Evolutionary conservation across 805 yeast species (phyloP), one percentile per base, ranked within the genome.

Genomic region (Yarrowia sp.): DNA sequence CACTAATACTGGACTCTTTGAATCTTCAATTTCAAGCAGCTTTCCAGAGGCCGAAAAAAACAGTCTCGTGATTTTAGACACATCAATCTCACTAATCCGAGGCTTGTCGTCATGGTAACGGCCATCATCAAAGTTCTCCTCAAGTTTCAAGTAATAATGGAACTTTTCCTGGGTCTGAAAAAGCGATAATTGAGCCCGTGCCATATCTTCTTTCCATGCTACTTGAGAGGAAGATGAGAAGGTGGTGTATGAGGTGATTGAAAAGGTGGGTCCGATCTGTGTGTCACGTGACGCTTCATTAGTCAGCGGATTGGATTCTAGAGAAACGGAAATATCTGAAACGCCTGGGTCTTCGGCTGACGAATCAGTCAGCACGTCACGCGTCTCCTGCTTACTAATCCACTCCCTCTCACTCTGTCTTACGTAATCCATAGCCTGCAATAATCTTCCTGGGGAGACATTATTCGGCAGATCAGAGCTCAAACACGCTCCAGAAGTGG

Each of bases 41-140:
- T 81, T 81, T 0, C 92, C 93, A 5, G 90, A 86, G 2, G 88
- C 89, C 66, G 86, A 84, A 73, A 87, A 89, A 68, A 86, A 89
- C 51, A 88, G 73, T 65, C 84, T 78, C 3, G 79, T 74, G 2
- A 89, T 77, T 4, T 75, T 69, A 14, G 76, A 71, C 3, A 86
- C 71, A 45, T 80, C 77, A 55, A 81, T 70, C 1, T 65, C 65
- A 14, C 78, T 72, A 0, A 65, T 64, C 32, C 74, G 73, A 0
- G 83, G 81, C n/a, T 76, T 83, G 13, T 77, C 80, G 13, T 88
- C 89, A 71, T 89, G 96, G 70, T 87, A 89, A 64, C 93, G 75
- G 0, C 83, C 89, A 74, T 89, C 96, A 69, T 87, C 79, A 57
- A 87, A 84, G 69, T 81, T 82, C 69, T 89, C 92, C 4, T 71